Conservation (phyloP, 2,329 filamentous ascomycete species). For the Cercospora canescens region DNA sequence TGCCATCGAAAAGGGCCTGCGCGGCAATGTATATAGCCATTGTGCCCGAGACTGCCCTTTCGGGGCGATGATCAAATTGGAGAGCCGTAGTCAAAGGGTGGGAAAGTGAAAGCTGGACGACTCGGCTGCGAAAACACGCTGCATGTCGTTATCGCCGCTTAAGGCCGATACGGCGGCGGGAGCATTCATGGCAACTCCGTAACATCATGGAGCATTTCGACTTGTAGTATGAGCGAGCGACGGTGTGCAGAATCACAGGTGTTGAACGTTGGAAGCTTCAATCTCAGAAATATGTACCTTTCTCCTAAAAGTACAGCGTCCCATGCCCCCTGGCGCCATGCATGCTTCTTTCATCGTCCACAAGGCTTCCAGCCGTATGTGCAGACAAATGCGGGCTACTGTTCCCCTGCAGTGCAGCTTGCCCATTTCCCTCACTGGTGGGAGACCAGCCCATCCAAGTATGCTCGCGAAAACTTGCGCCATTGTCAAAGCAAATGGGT, state of each 20-base stretch:
- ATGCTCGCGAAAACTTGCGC: background rate
- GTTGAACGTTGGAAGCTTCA: background rate
- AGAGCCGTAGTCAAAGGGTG: background rate
- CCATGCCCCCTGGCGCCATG: background rate
- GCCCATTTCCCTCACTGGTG: background rate
- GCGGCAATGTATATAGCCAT: conserved; percentile 65
- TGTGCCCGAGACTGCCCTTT: background rate
- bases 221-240: background rate
- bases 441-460: background rate
- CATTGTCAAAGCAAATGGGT: conserved; percentile 21
- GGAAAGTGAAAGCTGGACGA: background rate
- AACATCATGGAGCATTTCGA: background rate
- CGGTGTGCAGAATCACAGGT: background rate
- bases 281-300: background rate
- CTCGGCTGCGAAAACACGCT: background rate
- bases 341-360: background rate
- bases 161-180: background rate
- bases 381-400: background rate
- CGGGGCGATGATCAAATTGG: background rate
- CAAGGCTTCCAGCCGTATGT: background rate
- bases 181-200: background rate
- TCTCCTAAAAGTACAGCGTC: background rate
- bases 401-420: background rate
- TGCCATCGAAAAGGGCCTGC: conserved; percentile 56
- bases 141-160: conserved; percentile 4